phyloP scores from a whole-genome alignment of 176 grass and related monocot genomes.

The Cenchrus fungigraminus region DNA sequence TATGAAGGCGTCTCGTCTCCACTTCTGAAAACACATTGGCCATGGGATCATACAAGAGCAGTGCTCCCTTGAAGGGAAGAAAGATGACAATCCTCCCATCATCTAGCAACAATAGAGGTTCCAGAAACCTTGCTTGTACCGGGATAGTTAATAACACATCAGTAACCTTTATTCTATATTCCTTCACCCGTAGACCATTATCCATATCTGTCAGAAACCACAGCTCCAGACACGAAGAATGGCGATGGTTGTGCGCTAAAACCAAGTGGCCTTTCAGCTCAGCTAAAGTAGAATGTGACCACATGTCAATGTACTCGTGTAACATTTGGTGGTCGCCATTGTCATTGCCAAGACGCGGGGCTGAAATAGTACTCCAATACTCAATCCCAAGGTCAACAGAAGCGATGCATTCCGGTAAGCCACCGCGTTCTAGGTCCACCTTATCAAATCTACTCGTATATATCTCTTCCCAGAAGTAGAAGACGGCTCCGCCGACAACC shows the following conservation, averaged over 20 bases:
- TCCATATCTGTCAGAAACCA: not conserved
- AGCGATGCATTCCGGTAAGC: not conserved
- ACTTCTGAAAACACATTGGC: not conserved
- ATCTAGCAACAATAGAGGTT: not conserved
- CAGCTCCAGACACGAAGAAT: not conserved
- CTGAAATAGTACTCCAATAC: not conserved
- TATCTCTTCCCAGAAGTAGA: not conserved
- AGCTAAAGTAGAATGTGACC: not conserved
- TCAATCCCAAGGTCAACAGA: not conserved
- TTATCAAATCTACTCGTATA: too few species aligned
- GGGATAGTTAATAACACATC: too few species aligned
- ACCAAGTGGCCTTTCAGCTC: not conserved
- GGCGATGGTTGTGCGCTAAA: not conserved
- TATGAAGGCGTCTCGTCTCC: not conserved
- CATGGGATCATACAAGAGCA: not conserved
- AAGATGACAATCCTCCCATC: constrained; percentile 5
- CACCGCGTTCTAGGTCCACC: not conserved
- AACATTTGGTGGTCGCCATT: too few species aligned
- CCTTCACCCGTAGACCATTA: not conserved
- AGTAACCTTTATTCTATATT: not conserved
- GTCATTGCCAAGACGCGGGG: not conserved
- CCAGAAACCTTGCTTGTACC: too few species aligned
- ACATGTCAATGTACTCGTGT: not conserved
- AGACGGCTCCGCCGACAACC: not conserved
- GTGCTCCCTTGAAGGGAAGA: not conserved